Evolutionary conservation across 1,139 yeast species (phyloP).

Genomic region (Zygoascus meyerae): DNA sequence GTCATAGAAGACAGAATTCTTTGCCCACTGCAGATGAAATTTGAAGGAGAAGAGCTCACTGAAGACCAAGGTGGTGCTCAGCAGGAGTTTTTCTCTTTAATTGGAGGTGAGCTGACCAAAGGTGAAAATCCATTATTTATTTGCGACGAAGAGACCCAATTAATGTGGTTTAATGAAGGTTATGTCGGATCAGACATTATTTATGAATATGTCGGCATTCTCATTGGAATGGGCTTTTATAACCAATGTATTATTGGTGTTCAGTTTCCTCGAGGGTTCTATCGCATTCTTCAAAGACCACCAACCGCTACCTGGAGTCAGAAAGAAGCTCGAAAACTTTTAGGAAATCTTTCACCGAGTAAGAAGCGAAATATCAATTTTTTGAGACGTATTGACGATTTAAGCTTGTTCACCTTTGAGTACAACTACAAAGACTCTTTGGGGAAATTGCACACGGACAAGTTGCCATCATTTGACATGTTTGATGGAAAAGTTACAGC

Average conservation of each 20-base stretch:
- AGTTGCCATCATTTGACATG: conserved; percentile 16
- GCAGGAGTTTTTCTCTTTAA: conserved; percentile 25
- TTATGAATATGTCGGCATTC: conserved; percentile 23
- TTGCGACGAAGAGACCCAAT: conserved; percentile 17
- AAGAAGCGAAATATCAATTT: not conserved
- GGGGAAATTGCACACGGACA: conserved; percentile 6
- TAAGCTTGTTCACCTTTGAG: conserved; percentile 13
- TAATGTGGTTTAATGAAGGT: conserved; percentile 25
- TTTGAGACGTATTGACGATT: not conserved
- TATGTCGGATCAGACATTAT: conserved; percentile 14
- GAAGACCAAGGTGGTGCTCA: conserved; percentile 32
- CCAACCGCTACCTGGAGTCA: conserved; percentile 2
- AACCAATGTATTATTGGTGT: conserved; percentile 28
- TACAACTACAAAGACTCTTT: conserved; percentile 12
- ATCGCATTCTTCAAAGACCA: conserved; percentile 15
- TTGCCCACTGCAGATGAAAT: conserved; percentile 25
- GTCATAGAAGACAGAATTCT: conserved; percentile 17
- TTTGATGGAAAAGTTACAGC: conserved; percentile 17
- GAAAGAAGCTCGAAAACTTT: not conserved
- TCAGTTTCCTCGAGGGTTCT: conserved; percentile 23
- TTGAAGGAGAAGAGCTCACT: conserved; percentile 24
- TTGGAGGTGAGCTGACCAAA: conserved; percentile 20
- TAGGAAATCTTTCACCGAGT: conserved; percentile 4
- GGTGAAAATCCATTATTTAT: conserved; percentile 16
- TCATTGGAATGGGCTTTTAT: conserved; percentile 28